Percentiles rank a stretch among this genome's conserved stretches.
phyloP scores from a whole-genome alignment of 169 alveolate species.

The Eimeria acervulina region DNA sequence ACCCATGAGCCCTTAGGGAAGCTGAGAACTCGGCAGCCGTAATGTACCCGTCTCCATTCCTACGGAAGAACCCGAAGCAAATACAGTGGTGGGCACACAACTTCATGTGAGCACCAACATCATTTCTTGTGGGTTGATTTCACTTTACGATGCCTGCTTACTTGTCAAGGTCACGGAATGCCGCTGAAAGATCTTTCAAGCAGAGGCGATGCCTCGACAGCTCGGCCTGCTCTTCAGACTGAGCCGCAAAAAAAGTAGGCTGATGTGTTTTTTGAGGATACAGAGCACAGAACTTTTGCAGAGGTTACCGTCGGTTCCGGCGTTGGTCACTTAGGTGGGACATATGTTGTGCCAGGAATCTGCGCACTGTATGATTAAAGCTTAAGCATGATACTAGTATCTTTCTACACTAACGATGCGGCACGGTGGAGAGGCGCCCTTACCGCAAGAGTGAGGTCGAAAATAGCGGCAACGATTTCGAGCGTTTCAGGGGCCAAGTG shows the following conservation, averaged over 20 bases:
- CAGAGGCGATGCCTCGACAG: slow-evolving; percentile 80
- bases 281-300: too few relatives aligned
- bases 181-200: slow-evolving; percentile 75
- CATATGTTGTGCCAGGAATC: not conserved
- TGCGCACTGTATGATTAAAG: not conserved
- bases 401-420: not conserved
- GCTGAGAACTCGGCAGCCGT: slow-evolving; percentile 79
- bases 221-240: slow-evolving; percentile 84
- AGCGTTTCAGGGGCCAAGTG: slow-evolving; percentile 82
- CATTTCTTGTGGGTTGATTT: not conserved
- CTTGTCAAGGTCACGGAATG: slow-evolving; percentile 82
- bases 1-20: slow-evolving; percentile 69
- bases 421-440: not conserved
- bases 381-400: not conserved
- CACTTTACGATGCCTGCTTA: slow-evolving; percentile 24
- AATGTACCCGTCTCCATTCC: slow-evolving; percentile 82
- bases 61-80: not conserved
- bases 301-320: not conserved
- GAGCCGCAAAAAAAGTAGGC: slow-evolving; percentile 36
- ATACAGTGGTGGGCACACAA: not conserved
- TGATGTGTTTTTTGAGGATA: not conserved
- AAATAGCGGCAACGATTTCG: slow-evolving; percentile 78
- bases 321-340: not conserved
- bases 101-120: not conserved
- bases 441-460: slow-evolving; percentile 81